phyloP scores from a whole-genome alignment of 2,329 filamentous ascomycete genomes.

The Fusarium robinianum region DNA sequence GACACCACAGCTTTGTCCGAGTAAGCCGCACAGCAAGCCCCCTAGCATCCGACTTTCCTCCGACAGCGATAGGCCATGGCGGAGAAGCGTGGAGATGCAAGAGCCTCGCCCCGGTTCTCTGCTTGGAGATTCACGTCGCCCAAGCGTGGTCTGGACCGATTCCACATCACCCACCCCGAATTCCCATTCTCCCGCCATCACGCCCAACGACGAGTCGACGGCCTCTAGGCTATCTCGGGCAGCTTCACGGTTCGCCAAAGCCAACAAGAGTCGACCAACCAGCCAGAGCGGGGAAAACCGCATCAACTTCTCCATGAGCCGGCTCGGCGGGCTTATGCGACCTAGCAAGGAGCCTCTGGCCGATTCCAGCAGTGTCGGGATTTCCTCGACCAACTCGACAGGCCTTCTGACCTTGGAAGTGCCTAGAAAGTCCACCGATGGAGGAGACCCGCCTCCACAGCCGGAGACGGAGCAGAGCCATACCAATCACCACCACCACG shows the following conservation, averaged over 20 bases:
- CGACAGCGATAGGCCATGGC: constrained; percentile 55
- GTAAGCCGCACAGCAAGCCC: constrained; percentile 52
- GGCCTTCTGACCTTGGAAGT: constrained; percentile 33
- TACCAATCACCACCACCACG: constrained; percentile 25
- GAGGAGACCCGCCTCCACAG: constrained; percentile 31
- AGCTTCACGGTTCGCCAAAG: constrained; percentile 58
- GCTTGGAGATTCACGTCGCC: constrained; percentile 50
- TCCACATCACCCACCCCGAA: constrained; percentile 45
- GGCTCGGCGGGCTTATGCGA: constrained; percentile 57
- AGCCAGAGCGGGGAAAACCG: constrained; percentile 64
- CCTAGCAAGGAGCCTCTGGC: constrained; percentile 52
- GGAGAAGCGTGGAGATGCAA: constrained; percentile 54
- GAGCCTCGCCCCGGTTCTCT: constrained; percentile 42
- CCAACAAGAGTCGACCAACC: constrained; percentile 56
- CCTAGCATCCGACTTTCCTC: constrained; percentile 60
- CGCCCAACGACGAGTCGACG: constrained; percentile 58
- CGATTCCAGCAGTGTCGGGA: constrained; percentile 34
- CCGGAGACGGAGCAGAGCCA: constrained; percentile 28
- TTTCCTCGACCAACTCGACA: constrained; percentile 35
- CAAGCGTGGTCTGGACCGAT: constrained; percentile 56
- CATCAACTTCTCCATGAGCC: constrained; percentile 61
- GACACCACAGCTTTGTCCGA: constrained; percentile 24
- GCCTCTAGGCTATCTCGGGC: constrained; percentile 61
- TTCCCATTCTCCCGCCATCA: constrained; percentile 44
- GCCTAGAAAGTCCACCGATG: constrained; percentile 26